A percentile compares a stretch with the other conserved stretches of the same genome.
phyloP scores from a whole-genome alignment of 2,329 filamentous ascomycete species.

The Fusarium sp. region DNA sequence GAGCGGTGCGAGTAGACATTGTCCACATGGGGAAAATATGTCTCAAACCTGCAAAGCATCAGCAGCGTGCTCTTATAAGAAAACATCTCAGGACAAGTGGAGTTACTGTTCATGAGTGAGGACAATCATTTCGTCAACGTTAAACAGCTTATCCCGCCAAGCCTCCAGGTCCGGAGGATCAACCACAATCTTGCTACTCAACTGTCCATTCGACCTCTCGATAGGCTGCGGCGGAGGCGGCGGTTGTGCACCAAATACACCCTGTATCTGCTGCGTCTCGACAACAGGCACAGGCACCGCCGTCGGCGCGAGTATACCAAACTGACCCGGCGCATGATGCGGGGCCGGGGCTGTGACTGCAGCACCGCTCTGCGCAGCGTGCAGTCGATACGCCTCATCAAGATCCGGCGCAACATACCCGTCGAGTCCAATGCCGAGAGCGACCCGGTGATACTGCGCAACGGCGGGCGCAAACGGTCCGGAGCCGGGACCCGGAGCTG shows the following conservation, averaged over 20 bases:
- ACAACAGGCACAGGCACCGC: slow-evolving; percentile 28
- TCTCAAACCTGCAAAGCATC: slow-evolving; percentile 70
- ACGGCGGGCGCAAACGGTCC: slow-evolving; percentile 12
- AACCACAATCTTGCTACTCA: slow-evolving; percentile 67
- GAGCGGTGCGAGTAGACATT: slow-evolving; percentile 88
- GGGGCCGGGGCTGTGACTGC: background rate
- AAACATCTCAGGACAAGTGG: background rate
- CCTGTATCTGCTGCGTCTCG: slow-evolving; percentile 11
- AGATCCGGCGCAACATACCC: slow-evolving; percentile 29
- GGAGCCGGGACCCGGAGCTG: slow-evolving; percentile 16
- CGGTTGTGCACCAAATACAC: slow-evolving; percentile 1
- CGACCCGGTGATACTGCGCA: slow-evolving; percentile 25
- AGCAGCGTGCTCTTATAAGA: background rate
- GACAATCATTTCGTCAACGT: slow-evolving; percentile 78
- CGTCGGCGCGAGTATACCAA: slow-evolving; percentile 58
- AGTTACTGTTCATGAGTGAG: slow-evolving; percentile 78
- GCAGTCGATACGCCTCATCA: slow-evolving; percentile 33
- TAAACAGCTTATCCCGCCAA: slow-evolving; percentile 80
- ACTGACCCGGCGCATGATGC: slow-evolving; percentile 50
- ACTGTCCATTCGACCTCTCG: slow-evolving; percentile 59
- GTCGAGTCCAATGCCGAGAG: slow-evolving; percentile 28
- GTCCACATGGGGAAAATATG: slow-evolving; percentile 85
- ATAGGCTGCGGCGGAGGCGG: background rate
- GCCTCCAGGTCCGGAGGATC: slow-evolving; percentile 74
- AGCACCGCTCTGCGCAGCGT: slow-evolving; percentile 4